A percentile compares a stretch with the other conserved stretches of the same genome.
These are phyloP conservation scores for Myrica gale DNA, from an alignment of 306 rosid species.

Conservation along the genomic window DNA sequence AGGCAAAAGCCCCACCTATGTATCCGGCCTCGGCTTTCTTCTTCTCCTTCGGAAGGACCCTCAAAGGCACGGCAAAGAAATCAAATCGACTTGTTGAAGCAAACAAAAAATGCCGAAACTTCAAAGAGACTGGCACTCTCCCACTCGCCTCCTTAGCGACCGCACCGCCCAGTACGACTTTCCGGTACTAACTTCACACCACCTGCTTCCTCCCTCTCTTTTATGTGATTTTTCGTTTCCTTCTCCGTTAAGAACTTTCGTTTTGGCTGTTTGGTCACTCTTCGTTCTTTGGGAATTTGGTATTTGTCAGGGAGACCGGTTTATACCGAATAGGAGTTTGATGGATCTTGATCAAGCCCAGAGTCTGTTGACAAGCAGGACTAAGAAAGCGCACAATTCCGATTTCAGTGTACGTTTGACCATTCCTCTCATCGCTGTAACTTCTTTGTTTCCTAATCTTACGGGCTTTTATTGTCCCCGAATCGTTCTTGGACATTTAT, in stretches of 20 bases:
- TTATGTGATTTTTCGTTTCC: background rate
- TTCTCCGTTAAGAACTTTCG: background rate
- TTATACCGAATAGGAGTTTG: conserved; percentile 85
- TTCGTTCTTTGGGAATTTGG: background rate
- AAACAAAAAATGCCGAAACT: conserved; percentile 47
- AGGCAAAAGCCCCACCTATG: background rate
- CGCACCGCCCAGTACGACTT: conserved; percentile 53
- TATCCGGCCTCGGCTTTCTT: background rate
- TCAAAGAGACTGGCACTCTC: conserved; percentile 68
- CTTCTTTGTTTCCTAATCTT: no score
- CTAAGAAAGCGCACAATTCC: conserved; percentile 31
- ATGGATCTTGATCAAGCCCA: conserved; percentile 96
- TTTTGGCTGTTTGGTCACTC: background rate
- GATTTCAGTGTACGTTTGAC: conserved; percentile 38
- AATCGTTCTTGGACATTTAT: background rate
- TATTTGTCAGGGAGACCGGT: conserved; percentile 60
- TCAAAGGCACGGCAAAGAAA: background rate
- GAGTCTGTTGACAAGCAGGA: conserved; percentile 60
- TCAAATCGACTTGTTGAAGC: background rate
- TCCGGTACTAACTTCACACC: conserved; percentile 37
- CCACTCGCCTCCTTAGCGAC: conserved; percentile 53
- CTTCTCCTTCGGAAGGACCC: background rate
- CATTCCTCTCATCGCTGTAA: background rate
- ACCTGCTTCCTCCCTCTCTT: background rate
- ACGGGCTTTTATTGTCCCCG: background rate